phyloP scores from a whole-genome alignment of 805 yeast species.

The Yarrowia sp. region DNA sequence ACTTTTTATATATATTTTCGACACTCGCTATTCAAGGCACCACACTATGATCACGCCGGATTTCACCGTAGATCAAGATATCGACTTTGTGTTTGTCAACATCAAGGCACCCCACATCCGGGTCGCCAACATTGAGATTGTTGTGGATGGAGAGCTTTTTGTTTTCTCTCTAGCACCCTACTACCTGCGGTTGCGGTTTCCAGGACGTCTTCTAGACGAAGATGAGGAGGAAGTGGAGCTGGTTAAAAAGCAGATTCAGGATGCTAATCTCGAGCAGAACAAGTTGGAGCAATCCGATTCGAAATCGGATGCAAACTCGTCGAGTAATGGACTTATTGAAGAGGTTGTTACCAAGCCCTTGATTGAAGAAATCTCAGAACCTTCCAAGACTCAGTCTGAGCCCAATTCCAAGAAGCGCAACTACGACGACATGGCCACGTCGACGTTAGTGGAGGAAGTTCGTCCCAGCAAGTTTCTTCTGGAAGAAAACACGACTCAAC shows the following conservation, averaged over 20 bases:
- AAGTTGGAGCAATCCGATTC: background rate
- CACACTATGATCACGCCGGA: constrained; percentile 77
- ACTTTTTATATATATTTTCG: too few species aligned
- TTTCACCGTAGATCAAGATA: constrained; percentile 74
- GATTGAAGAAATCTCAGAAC: constrained; percentile 39
- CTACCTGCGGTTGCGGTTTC: constrained; percentile 76
- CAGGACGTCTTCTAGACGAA: constrained; percentile 50
- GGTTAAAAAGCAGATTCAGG: background rate
- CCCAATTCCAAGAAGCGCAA: background rate
- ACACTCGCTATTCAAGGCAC: too few species aligned
- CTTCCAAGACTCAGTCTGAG: background rate
- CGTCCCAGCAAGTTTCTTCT: background rate
- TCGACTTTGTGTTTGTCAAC: constrained; percentile 58
- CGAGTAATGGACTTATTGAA: background rate
- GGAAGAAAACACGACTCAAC: background rate
- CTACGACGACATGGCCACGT: constrained; percentile 2
- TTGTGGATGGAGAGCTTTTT: constrained; percentile 66
- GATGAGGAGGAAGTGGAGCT: constrained; percentile 30
- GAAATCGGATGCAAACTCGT: background rate
- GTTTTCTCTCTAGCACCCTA: constrained; percentile 88
- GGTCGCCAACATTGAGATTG: constrained; percentile 72
- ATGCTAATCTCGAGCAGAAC: background rate
- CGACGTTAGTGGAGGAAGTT: constrained; percentile 1
- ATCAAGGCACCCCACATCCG: constrained; percentile 70
- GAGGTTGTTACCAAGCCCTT: background rate